Evolutionary conservation across 345 rosid species (phyloP).

Genomic region (Eucalyptus grandis): DNA sequence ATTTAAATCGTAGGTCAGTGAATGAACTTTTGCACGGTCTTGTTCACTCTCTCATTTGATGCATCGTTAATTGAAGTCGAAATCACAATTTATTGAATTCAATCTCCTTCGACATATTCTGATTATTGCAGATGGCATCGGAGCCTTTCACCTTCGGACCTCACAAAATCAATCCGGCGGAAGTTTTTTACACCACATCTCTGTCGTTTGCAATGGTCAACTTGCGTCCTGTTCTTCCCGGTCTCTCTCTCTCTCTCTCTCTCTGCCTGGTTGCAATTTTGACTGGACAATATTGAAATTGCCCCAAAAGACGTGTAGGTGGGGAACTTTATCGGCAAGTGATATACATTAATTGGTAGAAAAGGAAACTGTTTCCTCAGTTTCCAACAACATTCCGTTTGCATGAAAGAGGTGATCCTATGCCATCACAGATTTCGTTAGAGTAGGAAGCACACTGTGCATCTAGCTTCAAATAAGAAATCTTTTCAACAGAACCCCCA

Average conservation of each 20-base stretch:
- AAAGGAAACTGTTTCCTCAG: background rate
- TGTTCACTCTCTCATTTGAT: background rate
- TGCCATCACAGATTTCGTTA: background rate
- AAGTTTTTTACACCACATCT: constrained; percentile 62
- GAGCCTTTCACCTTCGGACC: constrained; percentile 40
- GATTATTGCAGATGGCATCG: background rate
- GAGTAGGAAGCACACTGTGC: background rate
- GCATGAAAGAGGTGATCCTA: background rate
- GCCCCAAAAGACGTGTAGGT: background rate
- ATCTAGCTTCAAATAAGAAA: background rate
- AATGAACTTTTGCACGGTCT: background rate
- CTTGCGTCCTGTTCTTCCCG: constrained; percentile 81
- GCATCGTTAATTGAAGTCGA: background rate
- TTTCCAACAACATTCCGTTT: background rate
- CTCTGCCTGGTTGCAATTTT: background rate
- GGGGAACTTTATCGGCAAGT: background rate
- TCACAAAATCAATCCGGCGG: constrained; percentile 48
- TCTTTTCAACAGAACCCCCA: background rate
- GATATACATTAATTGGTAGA: background rate
- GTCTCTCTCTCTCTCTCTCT: constrained; percentile 7
- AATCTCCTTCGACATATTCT: background rate
- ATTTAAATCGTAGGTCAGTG: background rate
- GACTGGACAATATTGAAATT: background rate
- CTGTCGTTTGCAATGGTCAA: constrained; percentile 84
- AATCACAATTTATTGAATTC: background rate